Conservation (phyloP, 2,329 filamentous ascomycete species). For the Calycina herbarum region DNA sequence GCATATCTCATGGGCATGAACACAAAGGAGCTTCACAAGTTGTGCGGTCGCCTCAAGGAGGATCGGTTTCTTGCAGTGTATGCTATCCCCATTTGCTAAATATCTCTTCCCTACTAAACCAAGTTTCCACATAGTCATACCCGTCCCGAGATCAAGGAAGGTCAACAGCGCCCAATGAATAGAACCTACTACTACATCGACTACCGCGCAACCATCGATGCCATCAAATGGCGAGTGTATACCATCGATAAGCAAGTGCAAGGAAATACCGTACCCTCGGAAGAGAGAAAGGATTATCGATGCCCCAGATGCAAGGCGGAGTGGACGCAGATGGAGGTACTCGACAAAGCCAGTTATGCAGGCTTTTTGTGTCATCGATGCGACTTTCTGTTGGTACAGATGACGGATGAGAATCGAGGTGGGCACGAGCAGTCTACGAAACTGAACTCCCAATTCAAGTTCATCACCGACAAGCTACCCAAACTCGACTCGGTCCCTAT, state of each 20-base stretch:
- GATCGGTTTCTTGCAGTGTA: slow-evolving; percentile 84
- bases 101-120: not conserved
- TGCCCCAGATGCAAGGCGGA: slow-evolving; percentile 80
- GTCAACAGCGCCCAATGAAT: slow-evolving; percentile 77
- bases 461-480: slow-evolving; percentile 73
- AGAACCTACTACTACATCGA: slow-evolving; percentile 98
- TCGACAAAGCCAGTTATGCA: slow-evolving; percentile 65
- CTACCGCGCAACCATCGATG: slow-evolving; percentile 90
- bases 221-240: slow-evolving; percentile 92
- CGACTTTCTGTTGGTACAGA: slow-evolving; percentile 60
- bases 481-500: slow-evolving; percentile 74
- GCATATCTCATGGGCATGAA: slow-evolving; percentile 86
- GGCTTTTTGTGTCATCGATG: slow-evolving; percentile 88
- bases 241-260: slow-evolving; percentile 87
- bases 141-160: slow-evolving; percentile 75
- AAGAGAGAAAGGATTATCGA: slow-evolving; percentile 88
- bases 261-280: slow-evolving; percentile 73
- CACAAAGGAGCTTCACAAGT: slow-evolving; percentile 86
- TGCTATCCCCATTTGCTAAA: slow-evolving; percentile 31
- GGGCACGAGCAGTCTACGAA: slow-evolving; percentile 72
- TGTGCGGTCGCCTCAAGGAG: slow-evolving; percentile 81
- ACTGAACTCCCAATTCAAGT: slow-evolving; percentile 77
- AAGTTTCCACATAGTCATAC: slow-evolving; percentile 54
- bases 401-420: slow-evolving; percentile 66
- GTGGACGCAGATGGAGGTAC: slow-evolving; percentile 86